These are phyloP conservation scores for Ilyonectria robusta DNA, from an alignment of 2,329 filamentous ascomycete genomes.

Conservation along the genomic window DNA sequence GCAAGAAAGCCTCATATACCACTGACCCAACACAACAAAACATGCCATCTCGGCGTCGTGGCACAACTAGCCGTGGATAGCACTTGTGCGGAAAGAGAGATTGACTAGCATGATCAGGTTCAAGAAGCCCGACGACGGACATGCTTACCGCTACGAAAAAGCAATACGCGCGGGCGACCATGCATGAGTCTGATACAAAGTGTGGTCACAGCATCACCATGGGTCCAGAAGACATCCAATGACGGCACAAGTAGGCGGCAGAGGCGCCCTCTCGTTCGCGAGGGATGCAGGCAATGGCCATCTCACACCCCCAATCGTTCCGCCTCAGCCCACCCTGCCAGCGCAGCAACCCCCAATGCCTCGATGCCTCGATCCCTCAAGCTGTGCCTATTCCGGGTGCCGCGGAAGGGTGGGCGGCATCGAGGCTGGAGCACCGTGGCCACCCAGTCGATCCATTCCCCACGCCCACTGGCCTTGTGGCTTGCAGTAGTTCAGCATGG, in stretches of 20 bases:
- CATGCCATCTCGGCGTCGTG: not conserved
- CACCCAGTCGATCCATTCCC: slow-evolving; percentile 31
- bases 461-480: slow-evolving; percentile 33
- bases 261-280: slow-evolving; percentile 14
- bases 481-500: slow-evolving; percentile 47
- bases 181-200: not conserved
- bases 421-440: slow-evolving; percentile 3
- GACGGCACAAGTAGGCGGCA: not conserved
- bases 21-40: not conserved
- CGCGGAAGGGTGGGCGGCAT: slow-evolving; percentile 18
- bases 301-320: not conserved
- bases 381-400: slow-evolving; percentile 17
- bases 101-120: not conserved
- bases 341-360: not conserved
- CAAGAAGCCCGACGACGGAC: not conserved
- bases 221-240: not conserved
- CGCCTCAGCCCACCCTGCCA: slow-evolving; percentile 9
- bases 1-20: too few relatives aligned
- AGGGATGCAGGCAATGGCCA: slow-evolving; percentile 3
- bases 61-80: not conserved
- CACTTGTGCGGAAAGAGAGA: not conserved
- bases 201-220: not conserved
- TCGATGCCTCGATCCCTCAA: not conserved
- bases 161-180: not conserved
- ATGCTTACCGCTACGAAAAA: slow-evolving; percentile 9